These are phyloP conservation scores for Solanum pimpinellifolium DNA, from an alignment of 257 asterid species.

Conservation along the genomic window DNA sequence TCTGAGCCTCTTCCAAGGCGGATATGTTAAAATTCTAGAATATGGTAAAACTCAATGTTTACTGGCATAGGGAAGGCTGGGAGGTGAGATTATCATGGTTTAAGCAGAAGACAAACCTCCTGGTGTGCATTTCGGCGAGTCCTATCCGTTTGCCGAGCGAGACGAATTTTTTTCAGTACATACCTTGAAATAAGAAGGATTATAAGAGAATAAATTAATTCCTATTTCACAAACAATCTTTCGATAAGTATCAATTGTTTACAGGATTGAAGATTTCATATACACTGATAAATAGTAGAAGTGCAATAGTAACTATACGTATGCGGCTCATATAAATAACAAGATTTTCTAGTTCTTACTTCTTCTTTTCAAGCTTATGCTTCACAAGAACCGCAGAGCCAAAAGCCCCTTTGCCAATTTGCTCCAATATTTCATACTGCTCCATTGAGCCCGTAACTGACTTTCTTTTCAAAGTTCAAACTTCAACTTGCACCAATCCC, in stretches of 20 bases:
- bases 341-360: slow-evolving; percentile 28
- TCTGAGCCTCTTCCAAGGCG: neutral
- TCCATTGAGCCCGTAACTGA: slow-evolving; percentile 30
- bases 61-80: neutral
- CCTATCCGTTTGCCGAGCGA: slow-evolving; percentile 91
- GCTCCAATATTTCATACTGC: slow-evolving; percentile 77
- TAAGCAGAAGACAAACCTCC: slow-evolving; percentile 44
- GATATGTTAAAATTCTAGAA: neutral
- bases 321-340: neutral
- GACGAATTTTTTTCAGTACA: slow-evolving; percentile 86
- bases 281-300: neutral
- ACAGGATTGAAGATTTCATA: neutral
- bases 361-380: slow-evolving; percentile 78
- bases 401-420: slow-evolving; percentile 91
- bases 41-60: neutral
- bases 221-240: neutral
- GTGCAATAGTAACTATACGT: neutral
- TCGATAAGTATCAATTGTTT: neutral
- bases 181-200: slow-evolving; percentile 36
- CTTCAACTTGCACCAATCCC: neutral
- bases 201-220: neutral
- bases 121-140: slow-evolving; percentile 95
- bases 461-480: neutral
- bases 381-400: slow-evolving; percentile 86
- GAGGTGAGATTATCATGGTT: neutral